Percentiles rank a stretch among this genome's conserved stretches.
Evolutionary conservation across 2,329 filamentous ascomycete species (phyloP).

Genomic region (Monosporascus cannonballus): DNA sequence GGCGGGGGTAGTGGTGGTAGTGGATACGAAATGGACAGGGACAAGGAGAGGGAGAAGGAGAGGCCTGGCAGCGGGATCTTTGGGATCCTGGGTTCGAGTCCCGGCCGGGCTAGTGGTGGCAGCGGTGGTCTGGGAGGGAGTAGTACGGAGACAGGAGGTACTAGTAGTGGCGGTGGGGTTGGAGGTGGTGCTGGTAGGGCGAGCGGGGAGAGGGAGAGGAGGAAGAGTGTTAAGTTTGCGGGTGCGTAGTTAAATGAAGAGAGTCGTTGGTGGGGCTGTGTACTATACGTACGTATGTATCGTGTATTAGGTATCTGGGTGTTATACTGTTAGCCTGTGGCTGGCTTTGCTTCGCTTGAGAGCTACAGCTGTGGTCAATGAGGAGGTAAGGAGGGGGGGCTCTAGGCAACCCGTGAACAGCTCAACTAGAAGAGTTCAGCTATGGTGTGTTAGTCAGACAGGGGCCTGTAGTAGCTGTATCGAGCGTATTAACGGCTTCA

Average conservation of each 20-base stretch:
- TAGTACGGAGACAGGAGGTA: constrained; percentile 20
- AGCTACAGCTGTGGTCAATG: no score
- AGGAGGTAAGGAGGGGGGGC: no score
- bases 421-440: no score
- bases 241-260: constrained; percentile 21
- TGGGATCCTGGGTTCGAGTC: constrained; percentile 48
- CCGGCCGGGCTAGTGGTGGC: constrained; percentile 23
- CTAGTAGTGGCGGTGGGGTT: constrained; percentile 6
- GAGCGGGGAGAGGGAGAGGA: constrained; percentile 43
- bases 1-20: constrained; percentile 4
- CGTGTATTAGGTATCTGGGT: no score
- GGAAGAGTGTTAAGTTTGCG: constrained; percentile 61
- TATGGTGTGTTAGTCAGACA: no score
- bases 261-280: background rate
- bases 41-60: constrained; percentile 14
- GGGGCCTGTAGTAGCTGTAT: no score
- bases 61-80: constrained; percentile 31
- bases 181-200: constrained; percentile 13
- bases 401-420: no score
- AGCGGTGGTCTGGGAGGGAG: constrained; percentile 1
- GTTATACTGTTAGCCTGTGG: no score
- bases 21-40: constrained; percentile 8
- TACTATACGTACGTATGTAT: no score
- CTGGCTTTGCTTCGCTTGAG: no score
- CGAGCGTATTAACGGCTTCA: no score